Base-by-base conservation (phyloP, 2,329 filamentous ascomycete genomes). In the Diaporthe caulivora region DNA sequence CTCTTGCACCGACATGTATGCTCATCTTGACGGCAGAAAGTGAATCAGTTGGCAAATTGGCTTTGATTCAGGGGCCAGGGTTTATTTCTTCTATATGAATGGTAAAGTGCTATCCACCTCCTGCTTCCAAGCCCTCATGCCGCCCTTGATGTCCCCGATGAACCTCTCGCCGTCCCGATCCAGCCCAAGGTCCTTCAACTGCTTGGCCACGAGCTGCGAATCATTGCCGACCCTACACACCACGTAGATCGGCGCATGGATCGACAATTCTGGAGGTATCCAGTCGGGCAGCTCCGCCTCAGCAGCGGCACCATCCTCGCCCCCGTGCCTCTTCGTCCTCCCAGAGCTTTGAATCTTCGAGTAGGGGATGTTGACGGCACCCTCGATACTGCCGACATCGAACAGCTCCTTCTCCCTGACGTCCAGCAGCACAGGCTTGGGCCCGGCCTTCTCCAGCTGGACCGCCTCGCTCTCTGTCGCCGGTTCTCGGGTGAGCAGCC, bases 391-490 rank as follows among this genome's bases (percentile, higher is more conserved):
- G 76, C 93, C 95, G 57, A 98, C 91, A 21, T 93, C 92, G 77
- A 94, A 98, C 75, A 98, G 94, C 37, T 95, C 93, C 78, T 91
- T 91, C 77, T 97, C 95, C 2, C 97, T 88, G 1, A 97, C 95
- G 77, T 98, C 97, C 2, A 98, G 82, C 2, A 98, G 83, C 1
- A 94, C 79, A 70, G 92, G 90, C 13, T 7, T 10, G 2, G 4
- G 31, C 42, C 2, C 79, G 77, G 40, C 42, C 11, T 13, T 40
- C 37, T 13, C 37, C 11, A 40, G 7, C 37, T 13, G 37, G 37
- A 9, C 37, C 7, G 2, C 62, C 49, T n/a, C 67, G 42, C 54
- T 64, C 42, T 3, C 54, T 69, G 8, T 44, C 17, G 34, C 40
- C 51, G 37, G 37, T 74, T 42, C 62, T 78, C 70, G 47, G 57